Percentiles rank a stretch among this genome's conserved stretches.
These are phyloP conservation scores for Quercus cerris DNA, from an alignment of 306 rosid genomes.

Conservation along the genomic window DNA sequence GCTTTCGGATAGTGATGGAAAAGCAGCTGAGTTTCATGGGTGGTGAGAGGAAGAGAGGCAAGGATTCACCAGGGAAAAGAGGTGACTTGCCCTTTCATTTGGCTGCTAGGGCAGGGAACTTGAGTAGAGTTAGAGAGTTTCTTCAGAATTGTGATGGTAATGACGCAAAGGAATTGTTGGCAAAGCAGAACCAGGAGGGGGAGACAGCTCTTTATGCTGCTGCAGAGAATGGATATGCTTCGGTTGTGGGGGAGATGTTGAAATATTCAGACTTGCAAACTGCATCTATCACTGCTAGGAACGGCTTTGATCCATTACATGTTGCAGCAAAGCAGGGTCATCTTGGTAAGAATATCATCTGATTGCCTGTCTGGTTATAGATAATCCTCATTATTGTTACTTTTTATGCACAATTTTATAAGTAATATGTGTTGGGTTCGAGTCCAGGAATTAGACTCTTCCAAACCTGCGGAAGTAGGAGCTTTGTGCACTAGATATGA, in stretches of 20 bases:
- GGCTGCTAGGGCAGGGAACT: conserved; percentile 78
- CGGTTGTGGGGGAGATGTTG: conserved; percentile 70
- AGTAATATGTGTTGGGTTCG: too few relatives aligned
- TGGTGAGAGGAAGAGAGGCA: conserved; percentile 42
- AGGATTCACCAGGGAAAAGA: conserved; percentile 57
- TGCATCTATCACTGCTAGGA: conserved; percentile 73
- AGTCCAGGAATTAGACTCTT: too few relatives aligned
- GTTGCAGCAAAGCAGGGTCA: conserved; percentile 88
- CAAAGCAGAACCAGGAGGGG: conserved; percentile 76
- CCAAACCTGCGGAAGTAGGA: too few relatives aligned
- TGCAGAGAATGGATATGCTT: conserved; percentile 72
- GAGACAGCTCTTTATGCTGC: conserved; percentile 93
- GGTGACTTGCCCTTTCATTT: conserved; percentile 66
- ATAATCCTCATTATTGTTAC: not conserved
- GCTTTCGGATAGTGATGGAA: conserved; percentile 61
- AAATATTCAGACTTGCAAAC: conserved; percentile 73
- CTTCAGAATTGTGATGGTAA: conserved; percentile 41
- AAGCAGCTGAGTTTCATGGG: conserved; percentile 56
- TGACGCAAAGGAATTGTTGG: conserved; percentile 51
- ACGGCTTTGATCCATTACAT: conserved; percentile 89
- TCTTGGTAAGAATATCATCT: conserved; percentile 56
- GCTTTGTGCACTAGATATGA: too few relatives aligned
- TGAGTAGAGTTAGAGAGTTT: conserved; percentile 52
- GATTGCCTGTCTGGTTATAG: not conserved
- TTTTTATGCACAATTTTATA: not conserved